Conservation (phyloP, 306 rosid genomes). For the Quercus aquifolioides region DNA sequence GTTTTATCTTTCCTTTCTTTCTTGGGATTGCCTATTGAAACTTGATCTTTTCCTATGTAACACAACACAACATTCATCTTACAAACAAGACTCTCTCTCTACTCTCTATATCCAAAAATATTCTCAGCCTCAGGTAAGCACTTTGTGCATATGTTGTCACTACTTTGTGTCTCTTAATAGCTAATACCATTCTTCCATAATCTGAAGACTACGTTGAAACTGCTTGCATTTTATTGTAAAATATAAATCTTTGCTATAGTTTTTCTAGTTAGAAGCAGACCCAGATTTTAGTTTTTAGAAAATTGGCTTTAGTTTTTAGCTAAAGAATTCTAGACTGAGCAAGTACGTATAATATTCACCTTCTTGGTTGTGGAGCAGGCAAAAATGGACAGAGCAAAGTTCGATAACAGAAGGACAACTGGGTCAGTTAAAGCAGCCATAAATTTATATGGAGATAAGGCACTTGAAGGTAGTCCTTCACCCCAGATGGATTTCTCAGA, state of each 20-base stretch:
- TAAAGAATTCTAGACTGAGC: not conserved
- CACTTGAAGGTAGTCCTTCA: constrained; percentile 31
- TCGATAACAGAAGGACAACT: constrained; percentile 39
- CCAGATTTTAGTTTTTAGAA: not conserved
- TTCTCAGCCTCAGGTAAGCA: constrained; percentile 26
- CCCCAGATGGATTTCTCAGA: constrained; percentile 32
- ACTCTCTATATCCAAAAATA: constrained; percentile 3
- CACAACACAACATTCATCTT: constrained; percentile 9
- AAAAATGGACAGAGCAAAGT: constrained; percentile 50
- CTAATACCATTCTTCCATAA: not conserved
- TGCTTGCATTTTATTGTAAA: not conserved
- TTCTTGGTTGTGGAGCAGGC: constrained; percentile 20
- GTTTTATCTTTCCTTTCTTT: constrained; percentile 12
- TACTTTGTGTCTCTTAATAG: not conserved
- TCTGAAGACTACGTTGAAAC: not conserved
- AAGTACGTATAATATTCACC: not conserved
- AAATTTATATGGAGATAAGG: constrained; percentile 48
- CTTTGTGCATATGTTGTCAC: not conserved
- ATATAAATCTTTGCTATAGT: not conserved
- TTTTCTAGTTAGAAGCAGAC: not conserved
- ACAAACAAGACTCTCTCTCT: not conserved
- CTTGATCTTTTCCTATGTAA: not conserved
- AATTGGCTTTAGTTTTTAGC: not conserved
- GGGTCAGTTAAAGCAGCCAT: constrained; percentile 57
- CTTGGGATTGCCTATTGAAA: constrained; percentile 15